Conservation (phyloP, 306 rosid genomes). For the Canavalia ensiformis region DNA sequence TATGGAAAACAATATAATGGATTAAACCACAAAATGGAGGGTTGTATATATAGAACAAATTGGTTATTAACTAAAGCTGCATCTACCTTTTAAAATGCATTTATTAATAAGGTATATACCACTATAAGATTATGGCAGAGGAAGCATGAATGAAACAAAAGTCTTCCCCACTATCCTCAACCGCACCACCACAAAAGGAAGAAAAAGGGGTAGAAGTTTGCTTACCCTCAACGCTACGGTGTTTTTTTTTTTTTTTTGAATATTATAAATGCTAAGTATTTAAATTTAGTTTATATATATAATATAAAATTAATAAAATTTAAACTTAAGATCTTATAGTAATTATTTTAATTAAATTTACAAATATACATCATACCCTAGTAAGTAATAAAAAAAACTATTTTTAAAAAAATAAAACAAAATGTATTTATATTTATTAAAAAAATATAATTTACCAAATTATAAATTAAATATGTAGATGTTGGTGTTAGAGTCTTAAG, state of each 20-base stretch:
- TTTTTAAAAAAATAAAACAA: too few relatives aligned
- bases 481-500: not conserved
- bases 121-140: not conserved
- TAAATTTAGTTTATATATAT: not conserved
- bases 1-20: slow-evolving; percentile 4
- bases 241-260: not conserved
- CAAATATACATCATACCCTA: too few relatives aligned
- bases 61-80: slow-evolving; percentile 15
- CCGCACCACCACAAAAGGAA: not conserved
- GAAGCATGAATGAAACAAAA: slow-evolving; percentile 32
- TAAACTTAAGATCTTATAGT: too few relatives aligned
- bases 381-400: too few relatives aligned
- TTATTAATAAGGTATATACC: slow-evolving; percentile 32
- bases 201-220: slow-evolving; percentile 1
- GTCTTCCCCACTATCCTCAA: slow-evolving; percentile 32
- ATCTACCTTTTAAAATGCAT: not conserved
- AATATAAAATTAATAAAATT: too few relatives aligned
- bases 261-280: not conserved
- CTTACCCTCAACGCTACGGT: slow-evolving; percentile 50
- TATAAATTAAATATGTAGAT: too few relatives aligned
- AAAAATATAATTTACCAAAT: too few relatives aligned
- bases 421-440: too few relatives aligned
- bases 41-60: not conserved
- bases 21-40: not conserved
- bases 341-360: too few relatives aligned